Base-by-base conservation (phyloP, 768 basidiomycete genomes). In the Pisolithus marmoratus region DNA sequence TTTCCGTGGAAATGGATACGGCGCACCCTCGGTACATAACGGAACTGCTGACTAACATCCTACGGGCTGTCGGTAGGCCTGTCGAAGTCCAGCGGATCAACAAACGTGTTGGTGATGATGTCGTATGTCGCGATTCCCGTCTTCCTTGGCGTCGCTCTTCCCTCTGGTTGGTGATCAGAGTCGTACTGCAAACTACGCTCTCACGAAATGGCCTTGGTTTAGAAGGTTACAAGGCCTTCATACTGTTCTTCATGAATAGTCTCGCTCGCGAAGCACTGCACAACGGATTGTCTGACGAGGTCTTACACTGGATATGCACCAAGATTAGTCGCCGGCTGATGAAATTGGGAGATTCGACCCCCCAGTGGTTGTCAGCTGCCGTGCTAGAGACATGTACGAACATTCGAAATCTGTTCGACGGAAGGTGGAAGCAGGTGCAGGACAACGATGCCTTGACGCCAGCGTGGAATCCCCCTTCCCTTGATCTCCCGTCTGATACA, bases 211-310 rank as follows among this genome's bases (percentile, higher is more conserved):
- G 31, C 31, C 29, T 41, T 48, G 54, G 51, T 22, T 17, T 31
- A 11, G 42, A 38, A 14, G 61, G 58, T 1, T 80, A 80, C 63
- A 80, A 80, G 50, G 24, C 51, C 6, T 80, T 79, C 59, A 72
- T 77, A 59, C 53, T 72, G 6, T 76, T 68, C 44, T 58, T 76
- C 49, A 55, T 71, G 44, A 53, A 69, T 1, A 42, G 56, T 29
- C 45, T 57, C 15, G 44, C 74, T 9, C 42, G 59, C 5, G 14
- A 55, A 5, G 67, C 65, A 8, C 46, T 65, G 2, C 48, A 57
- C 2, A 5, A 2, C 8, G 49, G 58, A 22, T 41, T 52, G 34
- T 40, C 46, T 3, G 60, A 52, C 53, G 57, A 67, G 27, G 38
- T 67, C 26, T 54, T 67, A 17, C 55, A 55, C 44, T 56, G 24